Evolutionary conservation across 306 rosid species (phyloP), one percentile per base, ranked within the genome.

Genomic region (Styphnolobium japonicum): DNA sequence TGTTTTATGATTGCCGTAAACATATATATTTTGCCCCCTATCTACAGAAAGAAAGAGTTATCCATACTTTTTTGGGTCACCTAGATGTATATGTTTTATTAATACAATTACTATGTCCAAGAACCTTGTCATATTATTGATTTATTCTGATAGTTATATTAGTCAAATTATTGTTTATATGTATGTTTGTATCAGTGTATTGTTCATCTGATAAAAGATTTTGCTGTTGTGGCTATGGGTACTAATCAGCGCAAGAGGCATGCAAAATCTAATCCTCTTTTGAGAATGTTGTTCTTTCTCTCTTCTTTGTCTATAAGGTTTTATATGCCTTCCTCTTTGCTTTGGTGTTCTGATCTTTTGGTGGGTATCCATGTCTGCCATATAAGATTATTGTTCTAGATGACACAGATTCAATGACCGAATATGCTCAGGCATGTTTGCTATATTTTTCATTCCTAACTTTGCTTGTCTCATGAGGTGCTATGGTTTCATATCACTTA

Each of bases 391-490:
- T 95, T 69, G 93, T 95, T 66, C 90, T 95, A 1, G 99, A 95
- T 29, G 99, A 95, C 86, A 98, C 99, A 0, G 99, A 95, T 84
- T 95, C 99, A 58, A 95, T 95, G 98, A 93, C 98, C 0, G 98
- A 95, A 90, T 97, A 95, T 87, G 98, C 99, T 89, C 98, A 91
- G 96, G 98, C 76, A 88, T 62, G 84, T 62, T 67, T 83, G 0
- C 61, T 73, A 11, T 51, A 36, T 51, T 7, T 85, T 73, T 42
- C 12, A 36, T 52, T 5, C 48, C 43, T 40, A 39, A 43, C 31
- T 43, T 58, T 22, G 51, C 31, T 43, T 19, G 27, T 43, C 7
- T 31, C 1, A 4, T 62, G 10, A 46, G 19, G 52, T 76, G 29
- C 46, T 58, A 16, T 70, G 52, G 11, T 61, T 71, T 71, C 36